A percentile compares a stretch with the other conserved stretches of the same genome.
Conservation (phyloP, 202 grass and related monocot genomes). For the Bolboschoenoplectus hybrid region DNA sequence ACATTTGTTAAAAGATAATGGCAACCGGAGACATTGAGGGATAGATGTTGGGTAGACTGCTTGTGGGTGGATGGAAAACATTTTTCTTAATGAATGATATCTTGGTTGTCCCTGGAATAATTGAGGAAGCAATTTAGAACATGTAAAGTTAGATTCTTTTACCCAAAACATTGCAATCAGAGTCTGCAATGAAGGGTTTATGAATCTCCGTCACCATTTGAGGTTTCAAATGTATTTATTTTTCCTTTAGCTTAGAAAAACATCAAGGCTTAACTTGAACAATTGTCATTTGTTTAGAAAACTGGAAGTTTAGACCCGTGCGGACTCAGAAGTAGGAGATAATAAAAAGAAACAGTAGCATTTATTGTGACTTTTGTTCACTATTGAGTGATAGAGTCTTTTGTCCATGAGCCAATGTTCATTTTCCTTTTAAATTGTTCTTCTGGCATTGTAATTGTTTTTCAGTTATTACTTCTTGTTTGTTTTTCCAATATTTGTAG, state of each 20-base stretch:
- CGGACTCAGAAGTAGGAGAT: neutral
- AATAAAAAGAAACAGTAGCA: neutral
- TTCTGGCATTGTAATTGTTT: neutral
- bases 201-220: neutral
- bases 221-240: neutral
- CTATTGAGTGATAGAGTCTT: neutral
- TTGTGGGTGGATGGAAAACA: neutral
- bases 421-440: neutral
- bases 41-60: neutral
- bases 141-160: neutral
- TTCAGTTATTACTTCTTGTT: conserved; percentile 20
- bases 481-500: conserved; percentile 33
- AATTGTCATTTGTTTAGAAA: neutral
- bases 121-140: neutral
- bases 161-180: neutral
- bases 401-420: neutral
- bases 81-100: neutral
- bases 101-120: neutral
- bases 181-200: neutral
- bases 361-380: neutral
- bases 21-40: neutral
- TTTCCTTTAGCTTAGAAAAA: neutral
- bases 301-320: neutral
- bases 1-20: neutral
- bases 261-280: neutral